Evolutionary conservation across 805 yeast genomes (phyloP), one percentile per base, ranked within the genome.

Genomic region (Starmerella apicola): DNA sequence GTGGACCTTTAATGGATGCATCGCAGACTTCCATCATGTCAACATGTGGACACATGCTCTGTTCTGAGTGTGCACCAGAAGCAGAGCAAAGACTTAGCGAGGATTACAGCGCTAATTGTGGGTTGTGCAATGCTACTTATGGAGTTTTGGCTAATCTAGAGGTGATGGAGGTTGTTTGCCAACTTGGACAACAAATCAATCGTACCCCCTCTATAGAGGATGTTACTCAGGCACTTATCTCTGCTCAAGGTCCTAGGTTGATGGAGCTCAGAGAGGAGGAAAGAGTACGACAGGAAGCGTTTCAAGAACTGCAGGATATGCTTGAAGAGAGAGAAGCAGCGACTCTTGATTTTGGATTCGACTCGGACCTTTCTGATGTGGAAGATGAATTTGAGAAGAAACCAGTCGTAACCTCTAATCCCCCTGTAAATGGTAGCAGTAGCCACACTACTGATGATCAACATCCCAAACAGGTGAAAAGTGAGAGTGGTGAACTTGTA

Each of bases 31-130:
- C 23, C 18, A 39, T 43, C 18, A 29, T 43, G 33, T 10, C 19
- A 9, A 35, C 41, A 3, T 51, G 55, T 22, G 49, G 47, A 10
- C 53, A 51, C 22, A 15, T 38, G n/a, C 24, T 43, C 16, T 51
- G 55, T 34, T 13, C 39, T 9, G 47, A 48, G 17, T 51, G 54
- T 26, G 20, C 59, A n/a, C 38, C 52, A 21, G 47, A 48, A 27
- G 49, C 64, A 23, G 22, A 25, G n/a, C 15, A 30, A 3, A 29
- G 34, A 12, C 24, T 34, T 18, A 36, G 38, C 1, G 40, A 41
- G 12, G 37, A 23, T 3, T 32, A n/a, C 2, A 24, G 32, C n/a
- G 4, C 10, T 7, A 6, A 7, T 3, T 41, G 44, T 21, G 38
- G 35, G 20, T 16, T 18, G 10, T 41, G 44, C 38, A 19, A 16